Percentiles rank a stretch among this genome's conserved stretches.
Evolutionary conservation across 2,329 filamentous ascomycete genomes (phyloP).

Genomic region (Botryotinia convoluta): DNA sequence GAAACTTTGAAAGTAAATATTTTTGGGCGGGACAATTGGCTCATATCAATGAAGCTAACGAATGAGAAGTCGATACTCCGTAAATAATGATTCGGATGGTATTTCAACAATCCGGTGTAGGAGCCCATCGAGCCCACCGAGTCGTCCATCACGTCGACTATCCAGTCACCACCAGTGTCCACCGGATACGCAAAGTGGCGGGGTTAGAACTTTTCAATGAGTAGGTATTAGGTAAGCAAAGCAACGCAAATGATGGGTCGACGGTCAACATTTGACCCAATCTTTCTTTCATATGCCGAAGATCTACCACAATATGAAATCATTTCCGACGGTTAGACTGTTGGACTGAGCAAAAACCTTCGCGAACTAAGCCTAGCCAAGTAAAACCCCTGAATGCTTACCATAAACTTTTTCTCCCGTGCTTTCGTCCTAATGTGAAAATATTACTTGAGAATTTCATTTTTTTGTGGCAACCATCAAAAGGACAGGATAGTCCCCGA

Average conservation of each 20-base stretch:
- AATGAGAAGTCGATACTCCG: neutral
- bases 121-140: neutral
- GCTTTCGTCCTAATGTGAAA: constrained; percentile 1
- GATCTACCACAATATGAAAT: neutral
- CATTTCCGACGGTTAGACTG: neutral
- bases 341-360: neutral
- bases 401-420: neutral
- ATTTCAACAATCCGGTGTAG: neutral
- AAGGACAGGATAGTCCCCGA: constrained; percentile 1
- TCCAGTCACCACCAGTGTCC: neutral
- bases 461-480: constrained; percentile 10
- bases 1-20: neutral
- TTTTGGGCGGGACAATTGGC: neutral
- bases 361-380: constrained; percentile 1
- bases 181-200: neutral
- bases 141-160: neutral
- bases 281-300: neutral
- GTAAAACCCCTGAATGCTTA: constrained; percentile 13
- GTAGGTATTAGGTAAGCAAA: neutral
- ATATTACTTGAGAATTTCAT: constrained; percentile 13
- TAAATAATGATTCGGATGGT: neutral
- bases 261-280: neutral
- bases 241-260: neutral
- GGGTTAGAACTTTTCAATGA: neutral
- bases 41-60: neutral